phyloP scores from a whole-genome alignment of 371 early-diverging fungal species.

The Blakeslea trispora region DNA sequence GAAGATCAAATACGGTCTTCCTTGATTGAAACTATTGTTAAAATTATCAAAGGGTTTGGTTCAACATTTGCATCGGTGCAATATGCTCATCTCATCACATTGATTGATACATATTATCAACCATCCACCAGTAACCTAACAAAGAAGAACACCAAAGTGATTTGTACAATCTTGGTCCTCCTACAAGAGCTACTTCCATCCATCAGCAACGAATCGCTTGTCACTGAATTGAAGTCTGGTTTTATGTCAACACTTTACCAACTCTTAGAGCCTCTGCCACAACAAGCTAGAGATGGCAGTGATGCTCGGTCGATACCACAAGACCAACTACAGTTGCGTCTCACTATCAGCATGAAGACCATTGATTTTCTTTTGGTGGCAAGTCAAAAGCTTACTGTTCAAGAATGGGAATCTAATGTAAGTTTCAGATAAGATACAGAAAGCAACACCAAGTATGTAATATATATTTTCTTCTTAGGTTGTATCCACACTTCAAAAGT shows the following conservation, averaged over 20 bases:
- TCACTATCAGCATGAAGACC: slow-evolving; percentile 57
- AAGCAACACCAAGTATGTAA: too few species aligned
- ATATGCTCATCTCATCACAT: slow-evolving; percentile 56
- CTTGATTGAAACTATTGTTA: slow-evolving; percentile 45
- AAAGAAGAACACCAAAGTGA: slow-evolving; percentile 25
- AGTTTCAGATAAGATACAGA: slow-evolving; percentile 1
- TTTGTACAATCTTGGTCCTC: slow-evolving; percentile 39
- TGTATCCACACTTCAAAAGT: slow-evolving; percentile 62
- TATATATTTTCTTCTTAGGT: slow-evolving; percentile 46
- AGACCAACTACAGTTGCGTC: slow-evolving; percentile 24
- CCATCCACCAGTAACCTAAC: slow-evolving; percentile 9
- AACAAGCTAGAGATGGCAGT: slow-evolving; percentile 18
- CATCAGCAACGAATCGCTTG: slow-evolving; percentile 42
- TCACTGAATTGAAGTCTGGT: slow-evolving; percentile 53
- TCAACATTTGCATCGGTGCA: slow-evolving; percentile 68
- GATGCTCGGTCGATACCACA: slow-evolving; percentile 5
- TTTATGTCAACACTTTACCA: slow-evolving; percentile 44
- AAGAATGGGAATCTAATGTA: slow-evolving; percentile 66
- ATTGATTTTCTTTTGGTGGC: slow-evolving; percentile 58
- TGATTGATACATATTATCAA: slow-evolving; percentile 42
- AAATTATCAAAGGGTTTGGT: slow-evolving; percentile 59
- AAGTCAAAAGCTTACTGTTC: slow-evolving; percentile 43
- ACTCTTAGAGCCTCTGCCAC: slow-evolving; percentile 42
- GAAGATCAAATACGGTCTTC: slow-evolving; percentile 47
- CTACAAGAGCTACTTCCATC: slow-evolving; percentile 44